phyloP scores from a whole-genome alignment of 495 filamentous ascomycete species.

The Cetradonia linearis region DNA sequence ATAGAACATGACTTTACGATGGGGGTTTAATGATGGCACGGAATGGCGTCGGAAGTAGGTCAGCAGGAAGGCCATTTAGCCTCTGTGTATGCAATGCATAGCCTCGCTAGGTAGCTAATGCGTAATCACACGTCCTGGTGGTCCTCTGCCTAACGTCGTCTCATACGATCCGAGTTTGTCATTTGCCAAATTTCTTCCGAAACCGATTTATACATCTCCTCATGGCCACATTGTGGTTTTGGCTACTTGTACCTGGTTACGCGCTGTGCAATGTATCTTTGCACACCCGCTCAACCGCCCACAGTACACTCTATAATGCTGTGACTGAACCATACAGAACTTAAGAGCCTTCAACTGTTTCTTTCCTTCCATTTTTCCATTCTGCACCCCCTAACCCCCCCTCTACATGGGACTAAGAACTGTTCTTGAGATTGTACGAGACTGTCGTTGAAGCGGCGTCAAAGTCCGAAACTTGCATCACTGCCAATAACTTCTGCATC shows the following conservation, averaged over 20 bases:
- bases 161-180: not conserved
- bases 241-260: too few relatives aligned
- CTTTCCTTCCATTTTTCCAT: too few relatives aligned
- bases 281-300: not conserved
- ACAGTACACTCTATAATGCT: not conserved
- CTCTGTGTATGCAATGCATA: not conserved
- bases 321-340: not conserved
- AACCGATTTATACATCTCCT: too few relatives aligned
- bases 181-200: not conserved
- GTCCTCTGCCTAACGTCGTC: not conserved
- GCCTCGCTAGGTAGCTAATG: not conserved
- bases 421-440: too few relatives aligned
- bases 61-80: not conserved
- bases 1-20: conserved; percentile 99
- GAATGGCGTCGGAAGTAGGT: not conserved
- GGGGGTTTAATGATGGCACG: conserved; percentile 53
- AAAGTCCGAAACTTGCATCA: too few relatives aligned
- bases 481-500: too few relatives aligned
- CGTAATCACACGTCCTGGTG: not conserved
- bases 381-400: too few relatives aligned
- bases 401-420: too few relatives aligned
- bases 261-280: too few relatives aligned
- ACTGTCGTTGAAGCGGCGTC: too few relatives aligned
- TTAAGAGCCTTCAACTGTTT: not conserved
- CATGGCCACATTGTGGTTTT: too few relatives aligned